Evolutionary conservation across 2,329 filamentous ascomycete genomes (phyloP), one percentile per base, ranked within the genome.

Genomic region (Lachnellula occidentalis): DNA sequence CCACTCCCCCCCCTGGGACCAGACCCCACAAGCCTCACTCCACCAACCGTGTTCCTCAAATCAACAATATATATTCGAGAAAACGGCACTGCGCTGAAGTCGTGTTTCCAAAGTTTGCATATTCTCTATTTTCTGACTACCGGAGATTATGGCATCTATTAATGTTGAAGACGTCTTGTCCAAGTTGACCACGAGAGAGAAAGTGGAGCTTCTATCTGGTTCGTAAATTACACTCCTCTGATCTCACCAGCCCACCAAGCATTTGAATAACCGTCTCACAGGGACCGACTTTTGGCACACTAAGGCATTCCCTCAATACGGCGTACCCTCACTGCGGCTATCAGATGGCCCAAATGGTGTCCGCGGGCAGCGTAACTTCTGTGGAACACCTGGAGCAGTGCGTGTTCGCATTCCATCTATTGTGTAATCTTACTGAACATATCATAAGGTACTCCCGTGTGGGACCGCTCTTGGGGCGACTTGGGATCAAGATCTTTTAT

Each of bases 401-500:
- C 27, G 27, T 31, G 27, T 31, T 31, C 2, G 9, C 27, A 31
- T 11, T 9, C 27, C 27, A 31, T 31, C 8, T 31, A 9, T 31
- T 31, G 7, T 31, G 27, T 9, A 31, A 31, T 31, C 27, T 31
- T 31, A 31, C 27, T 21, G 11, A n/a, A 43, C 2, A n/a, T 15
- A 7, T 2, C 8, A 24, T 15, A 34, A n/a, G 31, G 21, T 22
- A 9, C 27, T 77, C 9, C 74, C 75, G 2, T 75, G 72, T 55
- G 73, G 71, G 14, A 72, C 73, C 5, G 72, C 70, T 7, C 68
- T 77, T 7, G 86, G 81, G 19, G 83, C 85, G 4, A 87, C 86
- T 7, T 90, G 83, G 79, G 82, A 87, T 67, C 78, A 78, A 54
- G 71, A 76, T n/a, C 76, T 88, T 42, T 80, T 85, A 54, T 83